phyloP scores from a whole-genome alignment of 768 basidiomycete species.

The Mycena indigotica region DNA sequence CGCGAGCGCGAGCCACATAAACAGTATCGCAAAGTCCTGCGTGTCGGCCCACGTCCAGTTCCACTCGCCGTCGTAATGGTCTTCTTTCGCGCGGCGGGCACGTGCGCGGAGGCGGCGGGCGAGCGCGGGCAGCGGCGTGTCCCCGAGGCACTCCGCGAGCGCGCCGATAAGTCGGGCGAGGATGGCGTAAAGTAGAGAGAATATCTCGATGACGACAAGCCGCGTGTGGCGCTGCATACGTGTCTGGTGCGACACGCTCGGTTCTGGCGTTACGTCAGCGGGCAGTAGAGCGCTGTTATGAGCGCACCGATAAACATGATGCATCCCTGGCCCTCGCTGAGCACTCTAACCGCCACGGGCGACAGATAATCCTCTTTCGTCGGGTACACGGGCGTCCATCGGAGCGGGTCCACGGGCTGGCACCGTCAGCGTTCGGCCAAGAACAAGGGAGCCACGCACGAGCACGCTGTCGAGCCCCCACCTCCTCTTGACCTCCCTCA shows the following conservation, averaged over 20 bases:
- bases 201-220: conserved; percentile 4
- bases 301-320: conserved; percentile 20
- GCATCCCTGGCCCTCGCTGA: conserved; percentile 13
- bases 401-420: conserved; percentile 20
- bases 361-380: conserved; percentile 17
- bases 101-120: conserved; percentile 8
- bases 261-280: conserved; percentile 7
- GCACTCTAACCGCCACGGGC: conserved; percentile 15
- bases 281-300: background rate
- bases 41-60: conserved; percentile 13
- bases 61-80: background rate
- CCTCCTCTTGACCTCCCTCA: conserved; percentile 8
- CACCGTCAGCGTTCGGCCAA: background rate
- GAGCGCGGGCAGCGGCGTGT: conserved; percentile 17
- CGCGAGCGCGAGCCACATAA: conserved; percentile 8
- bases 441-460: background rate
- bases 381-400: conserved; percentile 22
- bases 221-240: conserved; percentile 19
- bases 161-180: conserved; percentile 5
- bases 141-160: conserved; percentile 10
- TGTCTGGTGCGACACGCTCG: conserved; percentile 17
- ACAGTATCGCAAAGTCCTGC: conserved; percentile 10
- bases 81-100: background rate
- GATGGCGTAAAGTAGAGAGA: conserved; percentile 4
- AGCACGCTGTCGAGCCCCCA: conserved; percentile 23